Evolutionary conservation across 371 early-diverging fungal species (phyloP).

Genomic region (Thermomucor indicae-seudaticae): DNA sequence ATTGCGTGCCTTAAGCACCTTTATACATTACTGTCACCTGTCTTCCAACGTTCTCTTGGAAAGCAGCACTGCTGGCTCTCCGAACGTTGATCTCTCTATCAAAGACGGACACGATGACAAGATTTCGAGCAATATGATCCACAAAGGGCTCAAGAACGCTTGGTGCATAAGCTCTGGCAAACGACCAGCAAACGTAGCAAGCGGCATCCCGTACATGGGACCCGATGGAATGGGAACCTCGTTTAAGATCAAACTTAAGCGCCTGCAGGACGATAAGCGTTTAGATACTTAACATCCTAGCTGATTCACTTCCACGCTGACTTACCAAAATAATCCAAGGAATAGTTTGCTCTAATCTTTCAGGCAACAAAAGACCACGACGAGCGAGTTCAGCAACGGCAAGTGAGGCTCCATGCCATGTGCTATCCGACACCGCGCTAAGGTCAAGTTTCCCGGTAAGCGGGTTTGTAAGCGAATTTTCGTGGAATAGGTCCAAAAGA

Average conservation of each 20-base stretch:
- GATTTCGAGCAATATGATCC: constrained; percentile 58
- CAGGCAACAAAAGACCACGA: constrained; percentile 77
- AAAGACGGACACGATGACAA: constrained; percentile 79
- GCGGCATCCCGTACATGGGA: constrained; percentile 95
- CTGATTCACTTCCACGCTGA: not conserved
- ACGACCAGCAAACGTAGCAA: constrained; percentile 96
- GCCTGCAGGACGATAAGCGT: constrained; percentile 37
- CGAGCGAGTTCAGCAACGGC: constrained; percentile 90
- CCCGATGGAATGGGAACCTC: constrained; percentile 88
- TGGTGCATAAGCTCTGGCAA: constrained; percentile 89
- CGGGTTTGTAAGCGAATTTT: constrained; percentile 48
- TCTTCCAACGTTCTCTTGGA: constrained; percentile 96
- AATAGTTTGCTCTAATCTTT: constrained; percentile 61
- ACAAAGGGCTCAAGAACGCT: constrained; percentile 60
- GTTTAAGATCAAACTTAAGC: constrained; percentile 81
- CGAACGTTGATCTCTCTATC: constrained; percentile 95
- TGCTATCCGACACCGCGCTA: constrained; percentile 80
- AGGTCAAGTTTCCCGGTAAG: constrained; percentile 51
- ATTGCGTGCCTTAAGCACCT: too few species aligned
- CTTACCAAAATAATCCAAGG: constrained; percentile 69
- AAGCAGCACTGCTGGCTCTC: constrained; percentile 94
- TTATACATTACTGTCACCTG: too few species aligned
- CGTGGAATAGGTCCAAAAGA: constrained; percentile 70
- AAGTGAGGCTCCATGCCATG: constrained; percentile 96
- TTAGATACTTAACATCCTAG: not conserved